Evolutionary conservation across 768 basidiomycete genomes (phyloP).

Genomic region (Pleurotus djamor): DNA sequence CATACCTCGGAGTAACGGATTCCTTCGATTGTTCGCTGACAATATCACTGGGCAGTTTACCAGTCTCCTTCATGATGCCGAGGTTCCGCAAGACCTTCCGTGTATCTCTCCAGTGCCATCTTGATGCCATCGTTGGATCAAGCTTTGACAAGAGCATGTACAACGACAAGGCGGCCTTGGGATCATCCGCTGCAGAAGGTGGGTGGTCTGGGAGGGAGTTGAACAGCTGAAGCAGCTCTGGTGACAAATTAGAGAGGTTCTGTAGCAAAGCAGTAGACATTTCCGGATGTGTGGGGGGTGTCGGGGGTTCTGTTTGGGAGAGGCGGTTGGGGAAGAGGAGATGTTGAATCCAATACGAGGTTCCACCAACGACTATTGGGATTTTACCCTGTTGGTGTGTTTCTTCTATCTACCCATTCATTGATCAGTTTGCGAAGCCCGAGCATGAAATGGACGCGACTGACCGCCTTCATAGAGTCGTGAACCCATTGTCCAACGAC

Average conservation of each 20-base stretch:
- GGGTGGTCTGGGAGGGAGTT: conserved; percentile 56
- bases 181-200: conserved; percentile 53
- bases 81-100: conserved; percentile 86
- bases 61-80: conserved; percentile 71
- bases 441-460: conserved; percentile 20
- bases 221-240: conserved; percentile 48
- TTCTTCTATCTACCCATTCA: conserved; percentile 61
- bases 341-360: conserved; percentile 97
- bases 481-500: conserved; percentile 85
- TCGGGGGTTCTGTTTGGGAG: conserved; percentile 18
- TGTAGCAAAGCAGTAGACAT: conserved; percentile 35
- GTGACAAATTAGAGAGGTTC: conserved; percentile 43
- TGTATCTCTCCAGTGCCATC: conserved; percentile 98
- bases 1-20: conserved; percentile 53
- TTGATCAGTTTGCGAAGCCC: conserved; percentile 7
- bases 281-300: conserved; percentile 3
- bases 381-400: conserved; percentile 61
- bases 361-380: conserved; percentile 94
- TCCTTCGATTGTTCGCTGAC: conserved; percentile 57
- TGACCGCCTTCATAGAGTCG: conserved; percentile 76
- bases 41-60: conserved; percentile 65
- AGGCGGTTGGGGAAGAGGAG: conserved; percentile 86
- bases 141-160: conserved; percentile 64
- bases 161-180: conserved; percentile 58
- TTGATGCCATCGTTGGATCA: conserved; percentile 68